Conservation (phyloP, 345 rosid species). For the Brassica nigra region DNA sequence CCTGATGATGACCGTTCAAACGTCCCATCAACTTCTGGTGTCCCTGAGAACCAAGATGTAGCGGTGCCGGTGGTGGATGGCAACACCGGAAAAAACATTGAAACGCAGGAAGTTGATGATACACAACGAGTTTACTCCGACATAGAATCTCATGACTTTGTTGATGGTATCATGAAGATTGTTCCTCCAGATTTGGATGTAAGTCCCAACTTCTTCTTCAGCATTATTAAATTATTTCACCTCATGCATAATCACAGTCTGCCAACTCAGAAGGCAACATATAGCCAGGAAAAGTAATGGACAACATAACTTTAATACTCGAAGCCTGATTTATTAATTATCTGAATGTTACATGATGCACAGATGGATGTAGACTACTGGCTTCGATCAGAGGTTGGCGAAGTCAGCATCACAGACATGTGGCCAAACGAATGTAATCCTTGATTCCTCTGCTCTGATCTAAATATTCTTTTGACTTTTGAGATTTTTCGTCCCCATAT, state of each 20-base stretch:
- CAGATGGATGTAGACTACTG: conserved; percentile 92
- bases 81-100: conserved; percentile 54
- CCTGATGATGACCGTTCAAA: conserved; percentile 62
- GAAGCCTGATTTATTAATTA: neutral
- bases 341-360: conserved; percentile 27
- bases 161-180: conserved; percentile 91
- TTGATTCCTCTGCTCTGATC: conserved; percentile 22
- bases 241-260: conserved; percentile 7
- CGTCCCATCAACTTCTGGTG: conserved; percentile 55
- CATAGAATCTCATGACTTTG: conserved; percentile 67
- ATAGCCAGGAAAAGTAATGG: neutral
- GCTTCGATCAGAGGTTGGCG: conserved; percentile 88
- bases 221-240: neutral
- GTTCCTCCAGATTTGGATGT: conserved; percentile 88
- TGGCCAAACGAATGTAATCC: conserved; percentile 93
- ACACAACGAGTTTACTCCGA: conserved; percentile 56
- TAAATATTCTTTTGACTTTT: neutral
- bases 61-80: conserved; percentile 50
- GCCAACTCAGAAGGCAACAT: neutral
- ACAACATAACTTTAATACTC: neutral
- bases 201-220: conserved; percentile 44
- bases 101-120: conserved; percentile 56
- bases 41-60: conserved; percentile 50
- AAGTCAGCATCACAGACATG: conserved; percentile 83
- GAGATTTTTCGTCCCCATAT: conserved; percentile 1